Conservation (phyloP, 306 rosid species). For the Corylus americana region DNA sequence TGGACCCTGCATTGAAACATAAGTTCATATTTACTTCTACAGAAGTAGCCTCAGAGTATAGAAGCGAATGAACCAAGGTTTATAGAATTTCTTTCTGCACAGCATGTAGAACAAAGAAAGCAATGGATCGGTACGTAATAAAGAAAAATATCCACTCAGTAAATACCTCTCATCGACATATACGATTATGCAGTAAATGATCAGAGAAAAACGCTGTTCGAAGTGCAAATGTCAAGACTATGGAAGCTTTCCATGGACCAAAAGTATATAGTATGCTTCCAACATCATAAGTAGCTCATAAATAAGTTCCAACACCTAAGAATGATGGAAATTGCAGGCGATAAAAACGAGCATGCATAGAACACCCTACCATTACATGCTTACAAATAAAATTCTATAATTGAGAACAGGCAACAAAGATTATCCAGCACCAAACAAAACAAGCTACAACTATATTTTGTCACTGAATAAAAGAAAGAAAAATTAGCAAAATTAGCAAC, state of each 20-base stretch:
- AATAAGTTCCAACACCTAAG: background rate
- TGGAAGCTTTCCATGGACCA: background rate
- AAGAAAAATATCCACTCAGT: background rate
- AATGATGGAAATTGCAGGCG: background rate
- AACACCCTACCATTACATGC: background rate
- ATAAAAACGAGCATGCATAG: background rate
- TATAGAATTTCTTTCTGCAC: background rate
- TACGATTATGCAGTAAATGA: background rate
- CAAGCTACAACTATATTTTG: background rate
- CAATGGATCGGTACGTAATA: background rate
- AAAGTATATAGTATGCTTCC: background rate
- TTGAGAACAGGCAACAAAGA: background rate
- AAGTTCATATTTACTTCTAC: constrained; percentile 9
- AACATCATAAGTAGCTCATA: background rate
- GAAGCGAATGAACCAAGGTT: background rate
- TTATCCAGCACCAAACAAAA: background rate
- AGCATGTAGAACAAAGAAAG: background rate
- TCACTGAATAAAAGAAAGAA: background rate
- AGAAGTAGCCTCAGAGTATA: constrained; percentile 3
- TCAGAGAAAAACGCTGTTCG: background rate
- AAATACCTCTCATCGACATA: background rate
- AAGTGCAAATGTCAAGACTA: background rate
- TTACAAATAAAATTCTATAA: background rate
- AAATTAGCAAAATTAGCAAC: background rate
- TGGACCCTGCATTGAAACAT: constrained; percentile 68